These are phyloP conservation scores for Populus simonii DNA, from an alignment of 345 rosid species.

Conservation along the genomic window DNA sequence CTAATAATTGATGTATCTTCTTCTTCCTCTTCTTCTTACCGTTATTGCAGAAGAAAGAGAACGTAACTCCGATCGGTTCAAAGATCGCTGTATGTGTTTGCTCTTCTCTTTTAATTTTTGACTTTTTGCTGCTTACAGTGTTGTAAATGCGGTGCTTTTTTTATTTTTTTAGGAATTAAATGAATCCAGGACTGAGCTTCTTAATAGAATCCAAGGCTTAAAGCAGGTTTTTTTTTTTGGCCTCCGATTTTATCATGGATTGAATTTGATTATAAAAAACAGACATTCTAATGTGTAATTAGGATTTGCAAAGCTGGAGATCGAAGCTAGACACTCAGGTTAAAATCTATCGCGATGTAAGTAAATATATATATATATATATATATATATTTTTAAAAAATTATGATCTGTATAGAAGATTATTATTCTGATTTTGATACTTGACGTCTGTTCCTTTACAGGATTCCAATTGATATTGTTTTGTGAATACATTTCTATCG, in stretches of 20 bases:
- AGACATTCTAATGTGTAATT: slow-evolving; percentile 1
- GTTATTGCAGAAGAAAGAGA: slow-evolving; percentile 67
- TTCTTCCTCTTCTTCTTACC: neutral
- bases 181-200: slow-evolving; percentile 83
- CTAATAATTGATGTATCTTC: neutral
- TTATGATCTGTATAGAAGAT: neutral
- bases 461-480: no score
- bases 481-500: no score
- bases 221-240: slow-evolving; percentile 52
- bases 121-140: neutral
- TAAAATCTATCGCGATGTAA: slow-evolving; percentile 74
- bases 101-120: neutral
- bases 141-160: neutral
- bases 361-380: no score
- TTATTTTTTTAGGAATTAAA: slow-evolving; percentile 55
- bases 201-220: slow-evolving; percentile 74
- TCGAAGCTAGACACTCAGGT: slow-evolving; percentile 89
- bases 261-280: neutral
- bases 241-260: neutral
- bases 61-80: slow-evolving; percentile 49
- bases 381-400: no score
- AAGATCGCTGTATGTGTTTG: slow-evolving; percentile 55
- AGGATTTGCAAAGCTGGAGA: slow-evolving; percentile 98
- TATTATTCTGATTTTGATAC: no score
- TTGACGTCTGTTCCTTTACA: no score